Conservation (phyloP, 2,329 filamentous ascomycete genomes). For the Grosmannia serpens region DNA sequence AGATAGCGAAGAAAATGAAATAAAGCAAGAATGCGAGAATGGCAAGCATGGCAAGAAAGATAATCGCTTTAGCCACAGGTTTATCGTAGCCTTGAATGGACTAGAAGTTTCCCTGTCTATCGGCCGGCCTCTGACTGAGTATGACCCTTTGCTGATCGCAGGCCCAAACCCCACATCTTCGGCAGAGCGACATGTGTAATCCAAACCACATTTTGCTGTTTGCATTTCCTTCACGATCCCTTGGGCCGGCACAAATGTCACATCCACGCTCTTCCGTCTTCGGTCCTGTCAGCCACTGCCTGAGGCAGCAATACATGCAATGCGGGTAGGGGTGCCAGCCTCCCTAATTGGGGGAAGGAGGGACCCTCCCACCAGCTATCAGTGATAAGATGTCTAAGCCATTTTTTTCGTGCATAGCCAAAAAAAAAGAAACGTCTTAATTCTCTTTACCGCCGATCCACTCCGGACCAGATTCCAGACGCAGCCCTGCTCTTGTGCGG, state of each 20-base stretch:
- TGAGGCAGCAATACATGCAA: not conserved
- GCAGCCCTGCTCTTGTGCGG: not conserved
- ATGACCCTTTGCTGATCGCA: too few species aligned
- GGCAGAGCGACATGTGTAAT: too few species aligned
- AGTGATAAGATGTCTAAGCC: not conserved
- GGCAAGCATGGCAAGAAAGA: not conserved
- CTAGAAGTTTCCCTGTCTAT: too few species aligned
- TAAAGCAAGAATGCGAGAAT: not conserved
- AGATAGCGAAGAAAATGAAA: not conserved
- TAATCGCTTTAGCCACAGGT: not conserved
- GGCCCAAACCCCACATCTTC: too few species aligned
- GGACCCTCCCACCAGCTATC: not conserved
- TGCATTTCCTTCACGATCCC: not conserved
- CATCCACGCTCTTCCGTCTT: not conserved
- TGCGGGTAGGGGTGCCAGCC: not conserved
- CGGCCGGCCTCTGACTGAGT: too few species aligned
- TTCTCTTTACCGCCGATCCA: constrained; percentile 1
- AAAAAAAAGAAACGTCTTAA: not conserved
- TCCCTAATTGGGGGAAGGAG: not conserved
- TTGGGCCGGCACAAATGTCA: not conserved
- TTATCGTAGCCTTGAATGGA: not conserved
- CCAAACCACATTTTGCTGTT: not conserved
- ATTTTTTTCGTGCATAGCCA: not conserved
- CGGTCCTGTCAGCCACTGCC: not conserved
- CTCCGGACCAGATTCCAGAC: not conserved